A percentile compares a stretch with the other conserved stretches of the same genome.
phyloP scores from a whole-genome alignment of 1,284 basidiomycete species.

The Ganoderma sp. region DNA sequence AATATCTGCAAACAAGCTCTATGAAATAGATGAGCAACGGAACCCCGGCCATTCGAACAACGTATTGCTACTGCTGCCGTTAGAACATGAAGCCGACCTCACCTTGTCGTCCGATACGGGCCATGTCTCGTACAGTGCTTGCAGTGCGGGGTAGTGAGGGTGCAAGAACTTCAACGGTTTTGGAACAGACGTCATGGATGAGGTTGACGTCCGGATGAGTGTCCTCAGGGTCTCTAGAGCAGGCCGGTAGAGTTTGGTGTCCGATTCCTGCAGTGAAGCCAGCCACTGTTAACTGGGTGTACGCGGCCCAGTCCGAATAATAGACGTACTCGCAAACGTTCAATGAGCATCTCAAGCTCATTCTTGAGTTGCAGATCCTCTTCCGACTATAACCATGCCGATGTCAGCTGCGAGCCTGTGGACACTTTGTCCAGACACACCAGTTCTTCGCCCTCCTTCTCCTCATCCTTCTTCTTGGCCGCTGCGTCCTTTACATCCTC shows the following conservation, averaged over 20 bases:
- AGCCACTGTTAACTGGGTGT: slow-evolving; percentile 20
- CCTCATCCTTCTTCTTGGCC: slow-evolving; percentile 55
- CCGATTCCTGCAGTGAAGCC: slow-evolving; percentile 71
- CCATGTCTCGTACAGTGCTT: slow-evolving; percentile 85
- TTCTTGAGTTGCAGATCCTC: slow-evolving; percentile 95
- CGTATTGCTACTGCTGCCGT: neutral
- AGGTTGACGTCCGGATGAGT: slow-evolving; percentile 95
- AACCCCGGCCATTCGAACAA: too few species aligned
- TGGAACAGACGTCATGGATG: slow-evolving; percentile 99
- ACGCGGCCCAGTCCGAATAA: slow-evolving; percentile 8
- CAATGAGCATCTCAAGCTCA: slow-evolving; percentile 97
- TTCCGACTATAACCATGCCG: slow-evolving; percentile 69
- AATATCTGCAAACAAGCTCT: slow-evolving; percentile 98
- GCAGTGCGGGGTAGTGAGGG: slow-evolving; percentile 92
- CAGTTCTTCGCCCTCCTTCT: slow-evolving; percentile 82
- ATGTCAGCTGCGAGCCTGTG: slow-evolving; percentile 2
- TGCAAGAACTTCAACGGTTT: slow-evolving; percentile 99
- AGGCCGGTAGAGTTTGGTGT: slow-evolving; percentile 85
- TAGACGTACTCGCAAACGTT: slow-evolving; percentile 81
- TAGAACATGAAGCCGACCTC: neutral
- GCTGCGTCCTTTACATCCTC: slow-evolving; percentile 38
- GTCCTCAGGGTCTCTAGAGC: slow-evolving; percentile 95
- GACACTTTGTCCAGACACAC: slow-evolving; percentile 52
- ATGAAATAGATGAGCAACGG: neutral
- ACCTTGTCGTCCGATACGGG: slow-evolving; percentile 81